Evolutionary conservation across 2,329 filamentous ascomycete species (phyloP), one percentile per base, ranked within the genome.

Genomic region (Xylaria sp.): DNA sequence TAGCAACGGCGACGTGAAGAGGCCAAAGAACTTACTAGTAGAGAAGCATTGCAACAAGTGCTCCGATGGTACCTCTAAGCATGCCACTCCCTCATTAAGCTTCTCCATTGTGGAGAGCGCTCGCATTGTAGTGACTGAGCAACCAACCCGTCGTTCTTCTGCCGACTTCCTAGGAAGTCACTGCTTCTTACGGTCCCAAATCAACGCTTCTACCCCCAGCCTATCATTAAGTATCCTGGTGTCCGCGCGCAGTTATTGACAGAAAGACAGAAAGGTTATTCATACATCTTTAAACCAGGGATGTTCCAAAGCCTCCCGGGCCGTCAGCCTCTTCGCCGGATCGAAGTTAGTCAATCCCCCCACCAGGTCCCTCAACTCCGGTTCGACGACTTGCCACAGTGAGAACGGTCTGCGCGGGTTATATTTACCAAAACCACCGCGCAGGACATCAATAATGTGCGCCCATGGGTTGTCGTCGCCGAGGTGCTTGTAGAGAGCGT

Each of bases 291-390:
- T 59, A 65, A 65, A 59, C 54, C 54, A 65, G 46, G 55, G 44
- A 31, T 52, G 54, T 23, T 65, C 62, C 31, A 65, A 28, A 52
- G 62, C 54, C 44, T 65, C 62, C 54, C 44, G 62, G 13, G 54
- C 54, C 23, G 63, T 59, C 15, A 65, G 34, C 63, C 63, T 65
- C 46, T 65, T 65, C 34, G 44, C 54, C 34, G 63, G 63, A 37
- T 65, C 55, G 34, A 65, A 65, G 46, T 59, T 65, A 44, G 63
- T 65, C 46, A 65, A 59, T 59, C 63, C 46, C 44, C 63, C 54
- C 15, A 65, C 63, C 20, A 65, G 63, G 34, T 59, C 41, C 37
- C 25, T 52, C 44, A 65, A 51, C 54, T 58, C 44, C 6, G 63
- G 54, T 31, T 65, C 63, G 46, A 65, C 63, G 6, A 52, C 44